Conservation (phyloP, 306 rosid genomes). For the Macrotyloma uniflorum region DNA sequence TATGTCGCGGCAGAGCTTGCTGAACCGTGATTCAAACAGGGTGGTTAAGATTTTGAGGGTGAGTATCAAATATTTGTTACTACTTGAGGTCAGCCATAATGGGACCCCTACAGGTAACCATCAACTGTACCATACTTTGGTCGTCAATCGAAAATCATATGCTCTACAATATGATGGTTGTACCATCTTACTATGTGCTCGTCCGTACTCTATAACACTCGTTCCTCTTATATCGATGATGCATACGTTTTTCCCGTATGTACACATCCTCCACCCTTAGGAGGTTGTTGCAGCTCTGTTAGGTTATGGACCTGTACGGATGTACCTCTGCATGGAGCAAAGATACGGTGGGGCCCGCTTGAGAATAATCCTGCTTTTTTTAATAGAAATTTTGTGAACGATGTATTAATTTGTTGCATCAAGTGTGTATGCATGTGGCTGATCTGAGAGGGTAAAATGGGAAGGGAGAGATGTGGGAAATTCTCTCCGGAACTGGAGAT, state of each 20-base stretch:
- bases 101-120: background rate
- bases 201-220: background rate
- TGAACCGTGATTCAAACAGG: background rate
- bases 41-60: conserved; percentile 7
- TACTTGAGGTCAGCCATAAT: conserved; percentile 6
- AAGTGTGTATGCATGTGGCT: background rate
- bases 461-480: background rate
- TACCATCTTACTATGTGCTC: conserved; percentile 2
- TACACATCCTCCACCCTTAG: background rate
- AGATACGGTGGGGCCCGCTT: conserved; percentile 1
- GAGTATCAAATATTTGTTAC: background rate
- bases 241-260: background rate
- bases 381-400: background rate
- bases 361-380: background rate
- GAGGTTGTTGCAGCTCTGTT: background rate
- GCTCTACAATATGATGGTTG: background rate
- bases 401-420: background rate
- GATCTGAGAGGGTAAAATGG: conserved; percentile 8
- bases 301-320: background rate
- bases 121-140: conserved; percentile 9
- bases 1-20: background rate
- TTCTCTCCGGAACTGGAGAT: background rate
- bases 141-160: background rate
- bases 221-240: background rate
- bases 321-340: conserved; percentile 4